Conservation (phyloP, 129 eudicot genomes). For the Helianthus annuus region DNA sequence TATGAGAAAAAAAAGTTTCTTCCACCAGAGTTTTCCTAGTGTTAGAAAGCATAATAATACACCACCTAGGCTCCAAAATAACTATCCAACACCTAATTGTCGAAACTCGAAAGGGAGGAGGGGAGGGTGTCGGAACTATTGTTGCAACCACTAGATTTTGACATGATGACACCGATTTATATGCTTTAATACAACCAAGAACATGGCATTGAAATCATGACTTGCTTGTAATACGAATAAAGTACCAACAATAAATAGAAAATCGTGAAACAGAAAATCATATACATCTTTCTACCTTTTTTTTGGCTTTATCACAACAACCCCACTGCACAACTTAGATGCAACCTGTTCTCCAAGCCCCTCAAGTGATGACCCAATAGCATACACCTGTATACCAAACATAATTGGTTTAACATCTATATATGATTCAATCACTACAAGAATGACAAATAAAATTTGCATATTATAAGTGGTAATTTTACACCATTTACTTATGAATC, state of each 20-base stretch:
- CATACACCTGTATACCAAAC: slow-evolving; percentile 70
- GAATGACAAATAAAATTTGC: not conserved
- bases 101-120: not conserved
- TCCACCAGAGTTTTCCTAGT: not conserved
- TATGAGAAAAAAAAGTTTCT: not conserved
- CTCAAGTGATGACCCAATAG: slow-evolving; percentile 87
- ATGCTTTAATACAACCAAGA: slow-evolving; percentile 31
- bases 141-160: slow-evolving; percentile 23
- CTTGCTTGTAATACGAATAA: slow-evolving; percentile 27
- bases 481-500: not conserved
- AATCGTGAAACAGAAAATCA: slow-evolving; percentile 33
- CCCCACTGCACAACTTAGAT: slow-evolving; percentile 84
- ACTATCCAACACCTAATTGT: slow-evolving; percentile 4
- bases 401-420: not conserved
- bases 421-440: not conserved
- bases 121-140: not conserved
- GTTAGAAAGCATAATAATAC: not conserved
- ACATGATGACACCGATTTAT: slow-evolving; percentile 21
- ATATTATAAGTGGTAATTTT: slow-evolving; percentile 2
- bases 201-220: slow-evolving; percentile 33
- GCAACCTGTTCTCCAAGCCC: slow-evolving; percentile 93
- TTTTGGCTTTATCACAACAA: slow-evolving; percentile 52
- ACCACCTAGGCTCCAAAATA: not conserved
- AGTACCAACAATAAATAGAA: slow-evolving; percentile 22
- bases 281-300: slow-evolving; percentile 51